Conservation (phyloP, 192 early-diverging fungal species). For the Pilaira anomala region DNA sequence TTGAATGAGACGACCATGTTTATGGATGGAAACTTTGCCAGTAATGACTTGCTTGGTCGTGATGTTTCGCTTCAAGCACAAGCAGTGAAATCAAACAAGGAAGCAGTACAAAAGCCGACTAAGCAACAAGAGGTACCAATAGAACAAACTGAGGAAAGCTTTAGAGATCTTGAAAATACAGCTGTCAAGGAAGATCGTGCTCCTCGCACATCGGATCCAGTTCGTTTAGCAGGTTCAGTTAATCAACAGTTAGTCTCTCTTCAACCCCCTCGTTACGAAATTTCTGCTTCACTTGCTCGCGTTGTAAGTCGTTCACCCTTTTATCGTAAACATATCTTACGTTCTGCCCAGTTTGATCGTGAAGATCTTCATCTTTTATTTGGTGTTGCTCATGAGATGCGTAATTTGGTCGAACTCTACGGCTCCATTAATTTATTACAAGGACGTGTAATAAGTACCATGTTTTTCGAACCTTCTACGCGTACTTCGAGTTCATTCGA, state of each 20-base stretch:
- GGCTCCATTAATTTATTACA: slow-evolving; percentile 81
- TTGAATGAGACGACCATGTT: slow-evolving; percentile 79
- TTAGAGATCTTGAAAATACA: slow-evolving; percentile 16
- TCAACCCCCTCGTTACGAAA: slow-evolving; percentile 23
- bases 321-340: slow-evolving; percentile 90
- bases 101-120: not conserved
- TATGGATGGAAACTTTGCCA: slow-evolving; percentile 72
- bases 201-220: slow-evolving; percentile 8
- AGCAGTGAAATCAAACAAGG: slow-evolving; percentile 25
- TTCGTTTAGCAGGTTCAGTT: slow-evolving; percentile 17
- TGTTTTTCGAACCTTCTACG: slow-evolving; percentile 97
- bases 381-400: slow-evolving; percentile 96
- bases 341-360: slow-evolving; percentile 87
- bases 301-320: slow-evolving; percentile 75
- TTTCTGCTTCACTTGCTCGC: slow-evolving; percentile 40
- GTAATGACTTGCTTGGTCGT: slow-evolving; percentile 41
- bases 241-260: slow-evolving; percentile 21
- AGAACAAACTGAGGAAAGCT: slow-evolving; percentile 11
- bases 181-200: slow-evolving; percentile 7
- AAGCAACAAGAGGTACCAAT: not conserved
- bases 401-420: slow-evolving; percentile 86
- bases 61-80: slow-evolving; percentile 45
- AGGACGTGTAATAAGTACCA: slow-evolving; percentile 90
- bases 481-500: slow-evolving; percentile 92
- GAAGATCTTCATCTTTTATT: slow-evolving; percentile 94